phyloP scores from a whole-genome alignment of 2,329 filamentous ascomycete genomes.

The Botryotinia calthae region DNA sequence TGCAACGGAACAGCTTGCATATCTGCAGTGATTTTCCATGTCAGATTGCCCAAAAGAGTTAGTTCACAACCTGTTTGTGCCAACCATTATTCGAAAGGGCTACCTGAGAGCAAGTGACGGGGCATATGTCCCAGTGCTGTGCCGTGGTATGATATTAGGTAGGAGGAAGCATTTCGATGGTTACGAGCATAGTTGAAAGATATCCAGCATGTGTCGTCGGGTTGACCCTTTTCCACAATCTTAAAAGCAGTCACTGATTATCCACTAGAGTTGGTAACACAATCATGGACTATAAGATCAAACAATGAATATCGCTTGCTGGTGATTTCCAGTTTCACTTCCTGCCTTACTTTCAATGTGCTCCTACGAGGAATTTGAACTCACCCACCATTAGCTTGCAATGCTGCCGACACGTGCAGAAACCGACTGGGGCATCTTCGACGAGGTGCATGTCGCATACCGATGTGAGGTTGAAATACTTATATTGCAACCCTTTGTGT shows the following conservation, averaged over 20 bases:
- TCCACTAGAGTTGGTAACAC: neutral
- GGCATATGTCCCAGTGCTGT: neutral
- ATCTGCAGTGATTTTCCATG: neutral
- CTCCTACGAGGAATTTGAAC: fast-evolving
- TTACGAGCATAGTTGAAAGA: neutral
- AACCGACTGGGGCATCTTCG: neutral
- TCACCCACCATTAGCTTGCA: neutral
- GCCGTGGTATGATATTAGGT: neutral
- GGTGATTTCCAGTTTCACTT: neutral
- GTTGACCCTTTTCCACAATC: neutral
- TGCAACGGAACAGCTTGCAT: neutral
- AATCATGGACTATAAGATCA: neutral
- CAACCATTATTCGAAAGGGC: neutral
- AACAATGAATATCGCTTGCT: neutral
- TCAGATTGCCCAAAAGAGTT: neutral
- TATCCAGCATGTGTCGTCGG: neutral
- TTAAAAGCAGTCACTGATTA: neutral
- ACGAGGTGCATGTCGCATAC: neutral
- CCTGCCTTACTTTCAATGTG: neutral
- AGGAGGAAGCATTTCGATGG: neutral
- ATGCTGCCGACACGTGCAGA: neutral
- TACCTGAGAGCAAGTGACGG: neutral
- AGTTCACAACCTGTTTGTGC: neutral
- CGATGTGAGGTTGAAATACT: neutral
- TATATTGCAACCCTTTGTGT: neutral